These are phyloP conservation scores for Diaporthe batatas DNA, from an alignment of 2,329 filamentous ascomycete genomes.

Conservation along the genomic window DNA sequence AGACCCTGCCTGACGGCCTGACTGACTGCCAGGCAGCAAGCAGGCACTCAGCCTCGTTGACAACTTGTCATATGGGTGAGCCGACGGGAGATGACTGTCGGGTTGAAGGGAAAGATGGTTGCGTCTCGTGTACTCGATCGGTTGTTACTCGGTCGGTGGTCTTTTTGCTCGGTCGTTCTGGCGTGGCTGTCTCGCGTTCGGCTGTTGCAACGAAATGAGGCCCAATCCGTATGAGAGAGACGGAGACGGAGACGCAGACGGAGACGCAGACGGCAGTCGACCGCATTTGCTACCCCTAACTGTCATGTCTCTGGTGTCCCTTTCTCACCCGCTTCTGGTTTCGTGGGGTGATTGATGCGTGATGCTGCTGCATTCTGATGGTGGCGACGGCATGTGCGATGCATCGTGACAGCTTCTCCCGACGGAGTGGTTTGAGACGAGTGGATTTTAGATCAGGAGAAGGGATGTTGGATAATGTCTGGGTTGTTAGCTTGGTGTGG, in stretches of 20 bases:
- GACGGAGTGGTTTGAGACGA: conserved; percentile 30
- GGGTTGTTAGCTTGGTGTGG: conserved; percentile 19
- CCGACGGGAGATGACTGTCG: not conserved
- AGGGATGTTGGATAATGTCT: conserved; percentile 29
- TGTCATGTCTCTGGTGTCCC: not conserved
- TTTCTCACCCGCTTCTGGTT: not conserved
- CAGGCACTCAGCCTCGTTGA: conserved; percentile 21
- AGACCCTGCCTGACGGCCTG: not conserved
- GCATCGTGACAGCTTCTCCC: conserved; percentile 29
- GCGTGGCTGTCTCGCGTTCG: conserved; percentile 3
- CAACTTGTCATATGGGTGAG: conserved; percentile 1
- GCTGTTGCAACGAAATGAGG: not conserved
- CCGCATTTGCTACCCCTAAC: not conserved
- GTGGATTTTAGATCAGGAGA: conserved; percentile 39
- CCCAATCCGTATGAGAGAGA: no score
- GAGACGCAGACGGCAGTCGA: not conserved
- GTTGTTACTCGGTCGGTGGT: not conserved
- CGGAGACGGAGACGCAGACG: no score
- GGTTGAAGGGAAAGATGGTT: not conserved
- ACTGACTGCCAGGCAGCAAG: conserved; percentile 2
- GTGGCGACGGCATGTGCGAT: not conserved
- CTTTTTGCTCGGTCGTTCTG: not conserved
- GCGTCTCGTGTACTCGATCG: conserved; percentile 1
- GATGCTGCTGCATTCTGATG: conserved; percentile 1
- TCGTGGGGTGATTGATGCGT: not conserved